Evolutionary conservation across 148 eudicot genomes (phyloP).

Genomic region (Chenopodium berlandieri): DNA sequence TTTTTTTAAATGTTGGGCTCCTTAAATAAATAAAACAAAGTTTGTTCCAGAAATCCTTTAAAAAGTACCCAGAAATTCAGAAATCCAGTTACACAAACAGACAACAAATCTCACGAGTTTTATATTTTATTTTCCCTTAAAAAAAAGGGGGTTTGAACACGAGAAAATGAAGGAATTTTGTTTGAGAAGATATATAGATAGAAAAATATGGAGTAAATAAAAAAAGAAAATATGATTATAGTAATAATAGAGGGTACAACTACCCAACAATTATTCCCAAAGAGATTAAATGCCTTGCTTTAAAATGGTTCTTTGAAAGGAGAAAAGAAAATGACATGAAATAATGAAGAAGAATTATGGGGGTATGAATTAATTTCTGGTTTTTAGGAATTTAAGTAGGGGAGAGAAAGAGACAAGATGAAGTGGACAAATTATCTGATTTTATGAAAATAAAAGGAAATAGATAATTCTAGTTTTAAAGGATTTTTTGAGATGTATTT

Average conservation of each 20-base stretch:
- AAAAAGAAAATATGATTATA: no score
- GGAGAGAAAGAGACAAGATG: neutral
- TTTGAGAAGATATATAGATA: no score
- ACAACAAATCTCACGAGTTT: slow-evolving; percentile 3
- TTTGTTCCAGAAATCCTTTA: neutral
- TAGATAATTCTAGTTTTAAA: slow-evolving; percentile 1
- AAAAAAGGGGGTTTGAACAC: no score
- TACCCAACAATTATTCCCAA: slow-evolving; percentile 30
- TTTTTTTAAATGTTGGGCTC: neutral
- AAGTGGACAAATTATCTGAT: slow-evolving; percentile 18
- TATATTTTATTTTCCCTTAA: no score
- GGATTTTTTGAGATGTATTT: no score
- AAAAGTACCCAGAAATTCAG: neutral
- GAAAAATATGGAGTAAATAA: neutral
- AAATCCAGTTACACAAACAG: slow-evolving; percentile 11
- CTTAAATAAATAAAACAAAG: neutral
- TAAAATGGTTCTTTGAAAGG: neutral
- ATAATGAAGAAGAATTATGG: neutral
- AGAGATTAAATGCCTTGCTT: slow-evolving; percentile 3
- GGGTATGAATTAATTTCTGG: neutral
- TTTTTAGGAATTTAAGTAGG: neutral
- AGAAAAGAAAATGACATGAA: slow-evolving; percentile 14
- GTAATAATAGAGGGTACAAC: neutral
- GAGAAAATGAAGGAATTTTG: no score
- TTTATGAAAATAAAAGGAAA: neutral